Percentiles rank a stretch among this genome's conserved stretches.
These are phyloP conservation scores for Nectriaceae sp. DNA, from an alignment of 2,329 filamentous ascomycete genomes.

Conservation along the genomic window DNA sequence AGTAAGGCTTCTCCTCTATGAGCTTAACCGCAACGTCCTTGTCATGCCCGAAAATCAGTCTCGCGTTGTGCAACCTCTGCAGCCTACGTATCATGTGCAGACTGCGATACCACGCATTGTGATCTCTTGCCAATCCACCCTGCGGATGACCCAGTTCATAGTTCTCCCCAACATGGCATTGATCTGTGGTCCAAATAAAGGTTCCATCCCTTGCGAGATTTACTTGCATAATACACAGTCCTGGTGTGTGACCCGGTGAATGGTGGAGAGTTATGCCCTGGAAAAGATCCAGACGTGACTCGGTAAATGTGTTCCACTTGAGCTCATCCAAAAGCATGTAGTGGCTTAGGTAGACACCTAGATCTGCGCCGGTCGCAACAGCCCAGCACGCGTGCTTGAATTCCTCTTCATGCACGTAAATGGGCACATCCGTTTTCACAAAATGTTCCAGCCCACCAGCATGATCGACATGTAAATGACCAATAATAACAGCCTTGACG, in stretches of 20 bases:
- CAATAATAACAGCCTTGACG: constrained; percentile 47
- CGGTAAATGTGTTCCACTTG: not conserved
- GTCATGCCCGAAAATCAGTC: not conserved
- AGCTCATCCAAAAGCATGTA: not conserved
- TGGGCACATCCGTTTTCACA: constrained; percentile 11
- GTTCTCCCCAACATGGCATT: not conserved
- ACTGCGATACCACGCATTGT: not conserved
- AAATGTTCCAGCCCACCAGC: constrained; percentile 50
- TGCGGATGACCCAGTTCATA: not conserved
- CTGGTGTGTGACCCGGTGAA: constrained; percentile 4
- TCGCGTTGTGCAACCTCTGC: not conserved
- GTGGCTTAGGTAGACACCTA: not conserved
- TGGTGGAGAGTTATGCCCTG: constrained; percentile 5
- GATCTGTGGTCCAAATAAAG: constrained; percentile 4
- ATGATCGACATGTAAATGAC: constrained; percentile 50
- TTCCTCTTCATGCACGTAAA: constrained; percentile 1
- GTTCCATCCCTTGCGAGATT: constrained; percentile 4
- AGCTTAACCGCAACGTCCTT: not conserved
- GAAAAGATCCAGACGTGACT: not conserved
- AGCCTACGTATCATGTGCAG: not conserved
- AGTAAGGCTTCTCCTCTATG: too few species aligned
- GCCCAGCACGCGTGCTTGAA: constrained; percentile 3
- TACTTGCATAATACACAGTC: constrained; percentile 5
- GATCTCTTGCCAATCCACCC: not conserved
- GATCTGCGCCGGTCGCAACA: not conserved